Base-by-base conservation (phyloP, 1,139 yeast genomes). In the Schizosaccharomyces versatilis region DNA sequence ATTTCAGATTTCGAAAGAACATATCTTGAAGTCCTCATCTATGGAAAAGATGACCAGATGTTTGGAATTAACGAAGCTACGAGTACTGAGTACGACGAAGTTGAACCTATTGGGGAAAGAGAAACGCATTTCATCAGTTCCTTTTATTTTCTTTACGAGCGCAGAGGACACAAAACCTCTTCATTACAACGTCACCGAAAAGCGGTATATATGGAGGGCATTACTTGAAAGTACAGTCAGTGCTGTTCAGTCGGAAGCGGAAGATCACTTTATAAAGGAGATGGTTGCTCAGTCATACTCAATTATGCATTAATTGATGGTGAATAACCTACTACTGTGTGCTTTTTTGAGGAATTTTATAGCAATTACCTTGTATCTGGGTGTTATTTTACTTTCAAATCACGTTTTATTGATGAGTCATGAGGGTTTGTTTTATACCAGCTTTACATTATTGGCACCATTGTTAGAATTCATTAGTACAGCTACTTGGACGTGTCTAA, bases 341-440 rank as follows among this genome's bases (percentile, higher is more conserved):
- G 80, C 32, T 78, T 88, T 5, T 81, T 84, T 64, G 84, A 94
- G 58, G 95, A 85, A 67, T 81, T 85, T 82, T 85, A 84, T 9
- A 36, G 17, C 36, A 19, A 39, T 15, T 38, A 19, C n/a, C 52
- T 42, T 15, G n/a, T 49, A 7, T 10, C 41, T 14, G 52, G 42
- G 60, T 74, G 80, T 32, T 78, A 78, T 62, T 69, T 78, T 36
- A 75, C 73, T 58, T 77, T 73, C 63, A 69, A 79, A 2, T 62
- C 70, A 14, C 69, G 82, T 54, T 79, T 79, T 61, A 68, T 79
- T 51, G 83, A 78, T 60, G 80, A 81, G 24, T 71, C 80, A 51
- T 73, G 79, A 75, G 83, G 84, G 59, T 81, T 81, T 64, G 79
- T 86, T 17, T 77, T 81, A 64, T 83, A 86, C 54, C 81, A 88